Conservation (phyloP, 257 asterid species). For the Nicotiana obtusifolia region DNA sequence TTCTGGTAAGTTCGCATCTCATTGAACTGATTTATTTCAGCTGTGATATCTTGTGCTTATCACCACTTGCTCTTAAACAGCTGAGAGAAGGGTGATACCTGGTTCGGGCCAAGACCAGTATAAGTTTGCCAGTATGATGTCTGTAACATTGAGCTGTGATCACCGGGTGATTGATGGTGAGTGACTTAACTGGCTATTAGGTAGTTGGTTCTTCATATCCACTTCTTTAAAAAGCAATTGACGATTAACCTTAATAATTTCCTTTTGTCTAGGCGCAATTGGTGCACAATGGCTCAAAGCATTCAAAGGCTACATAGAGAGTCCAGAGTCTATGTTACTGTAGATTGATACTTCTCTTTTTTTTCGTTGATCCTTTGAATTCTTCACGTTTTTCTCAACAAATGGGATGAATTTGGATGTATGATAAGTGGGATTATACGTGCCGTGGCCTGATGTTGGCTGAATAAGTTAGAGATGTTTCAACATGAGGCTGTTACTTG, state of each 20-base stretch:
- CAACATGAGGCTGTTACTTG: background rate
- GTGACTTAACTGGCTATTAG: slow-evolving; percentile 8
- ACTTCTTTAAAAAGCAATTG: background rate
- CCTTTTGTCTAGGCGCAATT: slow-evolving; percentile 57
- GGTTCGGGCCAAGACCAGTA: slow-evolving; percentile 67
- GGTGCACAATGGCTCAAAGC: slow-evolving; percentile 99
- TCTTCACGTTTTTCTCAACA: slow-evolving; percentile 18
- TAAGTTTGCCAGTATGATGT: slow-evolving; percentile 53
- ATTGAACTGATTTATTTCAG: background rate
- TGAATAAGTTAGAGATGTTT: background rate
- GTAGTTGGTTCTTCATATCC: background rate
- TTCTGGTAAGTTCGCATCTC: slow-evolving; percentile 48
- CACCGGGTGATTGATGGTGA: slow-evolving; percentile 96
- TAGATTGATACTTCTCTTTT: slow-evolving; percentile 18
- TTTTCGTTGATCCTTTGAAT: background rate
- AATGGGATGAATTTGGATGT: slow-evolving; percentile 7
- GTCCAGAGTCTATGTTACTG: slow-evolving; percentile 88
- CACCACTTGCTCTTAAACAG: slow-evolving; percentile 36
- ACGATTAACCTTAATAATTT: background rate
- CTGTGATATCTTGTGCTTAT: background rate
- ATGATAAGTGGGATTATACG: background rate
- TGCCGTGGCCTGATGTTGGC: background rate
- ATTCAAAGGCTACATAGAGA: slow-evolving; percentile 92
- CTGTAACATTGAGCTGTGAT: slow-evolving; percentile 92
- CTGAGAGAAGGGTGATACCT: slow-evolving; percentile 85